Evolutionary conservation across 768 basidiomycete genomes (phyloP).

Genomic region (Boletus sensibilis): DNA sequence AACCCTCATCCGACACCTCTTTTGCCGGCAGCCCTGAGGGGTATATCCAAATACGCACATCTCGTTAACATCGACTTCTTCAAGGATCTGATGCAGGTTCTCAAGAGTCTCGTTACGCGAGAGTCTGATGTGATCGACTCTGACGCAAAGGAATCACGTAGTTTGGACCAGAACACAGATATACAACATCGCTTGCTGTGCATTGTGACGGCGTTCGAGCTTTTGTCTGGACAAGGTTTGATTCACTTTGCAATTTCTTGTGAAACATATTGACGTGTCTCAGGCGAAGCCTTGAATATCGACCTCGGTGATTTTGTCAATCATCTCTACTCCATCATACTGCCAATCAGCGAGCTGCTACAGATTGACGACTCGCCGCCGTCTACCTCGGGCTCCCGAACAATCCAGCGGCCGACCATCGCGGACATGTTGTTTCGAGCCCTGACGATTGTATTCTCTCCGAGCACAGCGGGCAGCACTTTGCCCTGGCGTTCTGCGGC

Average conservation of each 20-base stretch:
- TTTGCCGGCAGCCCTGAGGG: slow-evolving; percentile 83
- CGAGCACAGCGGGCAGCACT: slow-evolving; percentile 54
- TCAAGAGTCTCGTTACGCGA: slow-evolving; percentile 72
- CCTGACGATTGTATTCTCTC: slow-evolving; percentile 77
- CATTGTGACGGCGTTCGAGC: slow-evolving; percentile 95
- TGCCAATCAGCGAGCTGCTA: slow-evolving; percentile 64
- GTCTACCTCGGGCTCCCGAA: slow-evolving; percentile 26
- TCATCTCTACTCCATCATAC: slow-evolving; percentile 78
- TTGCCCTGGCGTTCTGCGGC: slow-evolving; percentile 82
- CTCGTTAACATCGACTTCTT: slow-evolving; percentile 99
- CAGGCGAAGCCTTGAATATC: slow-evolving; percentile 96
- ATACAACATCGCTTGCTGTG: slow-evolving; percentile 70
- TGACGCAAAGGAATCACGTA: slow-evolving; percentile 32
- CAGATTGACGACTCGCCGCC: slow-evolving; percentile 58
- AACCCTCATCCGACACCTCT: slow-evolving; percentile 74
- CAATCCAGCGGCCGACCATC: slow-evolving; percentile 36
- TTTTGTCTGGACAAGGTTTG: slow-evolving; percentile 91
- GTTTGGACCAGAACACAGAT: slow-evolving; percentile 36
- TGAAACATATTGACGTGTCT: slow-evolving; percentile 6
- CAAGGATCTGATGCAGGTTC: slow-evolving; percentile 85
- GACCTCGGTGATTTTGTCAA: slow-evolving; percentile 89
- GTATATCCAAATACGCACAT: slow-evolving; percentile 91
- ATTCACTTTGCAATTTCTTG: slow-evolving; percentile 8
- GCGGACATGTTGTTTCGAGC: slow-evolving; percentile 85
- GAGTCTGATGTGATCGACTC: slow-evolving; percentile 43